Percentiles rank a stretch among this genome's conserved stretches.
Evolutionary conservation across 352 stramenopile genomes (phyloP).

Genomic region (Globisporangium nagaii): DNA sequence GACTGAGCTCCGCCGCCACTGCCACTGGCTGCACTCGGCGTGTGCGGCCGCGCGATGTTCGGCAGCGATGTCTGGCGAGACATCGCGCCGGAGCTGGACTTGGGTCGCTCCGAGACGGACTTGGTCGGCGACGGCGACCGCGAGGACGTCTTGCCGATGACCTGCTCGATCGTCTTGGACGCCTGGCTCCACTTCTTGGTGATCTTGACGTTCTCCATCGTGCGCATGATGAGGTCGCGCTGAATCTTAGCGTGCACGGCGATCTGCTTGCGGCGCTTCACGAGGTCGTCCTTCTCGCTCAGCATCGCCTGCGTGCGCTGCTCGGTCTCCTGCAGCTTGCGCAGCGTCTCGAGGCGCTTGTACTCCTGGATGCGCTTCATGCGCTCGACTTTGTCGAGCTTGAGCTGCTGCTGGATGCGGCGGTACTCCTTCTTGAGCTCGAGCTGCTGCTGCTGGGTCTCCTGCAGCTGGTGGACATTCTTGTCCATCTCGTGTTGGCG

Average conservation of each 20-base stretch:
- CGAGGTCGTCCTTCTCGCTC: constrained; percentile 72
- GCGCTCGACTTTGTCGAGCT: constrained; percentile 89
- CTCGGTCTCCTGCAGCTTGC: constrained; percentile 83
- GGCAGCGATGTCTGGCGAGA: constrained; percentile 38
- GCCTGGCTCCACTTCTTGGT: constrained; percentile 85
- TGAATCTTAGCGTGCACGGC: constrained; percentile 85
- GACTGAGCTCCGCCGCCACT: constrained; percentile 20
- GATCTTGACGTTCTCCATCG: constrained; percentile 87
- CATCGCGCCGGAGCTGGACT: constrained; percentile 45
- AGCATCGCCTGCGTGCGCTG: constrained; percentile 75
- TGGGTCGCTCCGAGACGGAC: constrained; percentile 28
- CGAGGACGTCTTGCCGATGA: constrained; percentile 40
- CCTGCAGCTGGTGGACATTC: constrained; percentile 65
- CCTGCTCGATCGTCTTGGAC: constrained; percentile 72
- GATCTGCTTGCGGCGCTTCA: constrained; percentile 73
- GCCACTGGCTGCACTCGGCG: constrained; percentile 18
- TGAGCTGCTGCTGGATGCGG: constrained; percentile 73
- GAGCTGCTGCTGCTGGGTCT: constrained; percentile 67
- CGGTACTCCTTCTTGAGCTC: constrained; percentile 82
- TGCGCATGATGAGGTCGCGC: constrained; percentile 82
- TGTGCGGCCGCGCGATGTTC: constrained; percentile 22
- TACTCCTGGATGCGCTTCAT: constrained; percentile 90
- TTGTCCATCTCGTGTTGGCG: constrained; percentile 63
- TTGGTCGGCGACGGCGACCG: constrained; percentile 33
- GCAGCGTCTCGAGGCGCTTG: constrained; percentile 85